Evolutionary conservation across 2,329 filamentous ascomycete species (phyloP).

Genomic region (Fusarium succisae): DNA sequence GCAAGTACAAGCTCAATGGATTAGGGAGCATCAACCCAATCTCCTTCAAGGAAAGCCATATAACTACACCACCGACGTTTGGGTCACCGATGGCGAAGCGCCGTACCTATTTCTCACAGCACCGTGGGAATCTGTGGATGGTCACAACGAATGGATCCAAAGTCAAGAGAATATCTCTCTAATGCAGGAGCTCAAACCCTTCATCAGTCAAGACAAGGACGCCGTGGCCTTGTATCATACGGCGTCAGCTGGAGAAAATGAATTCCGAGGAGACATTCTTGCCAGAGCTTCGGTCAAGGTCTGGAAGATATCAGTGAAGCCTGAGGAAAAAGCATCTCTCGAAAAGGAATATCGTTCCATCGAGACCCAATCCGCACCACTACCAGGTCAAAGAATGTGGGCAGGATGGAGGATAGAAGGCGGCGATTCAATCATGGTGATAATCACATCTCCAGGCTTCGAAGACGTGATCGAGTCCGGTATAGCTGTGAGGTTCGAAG

Average conservation of each 20-base stretch:
- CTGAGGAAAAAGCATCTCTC: slow-evolving; percentile 47
- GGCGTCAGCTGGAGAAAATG: slow-evolving; percentile 43
- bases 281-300: slow-evolving; percentile 49
- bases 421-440: slow-evolving; percentile 50
- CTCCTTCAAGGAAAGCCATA: slow-evolving; percentile 44
- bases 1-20: slow-evolving; percentile 53
- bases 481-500: slow-evolving; percentile 35
- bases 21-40: slow-evolving; percentile 48
- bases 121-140: slow-evolving; percentile 54
- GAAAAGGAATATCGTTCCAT: slow-evolving; percentile 46
- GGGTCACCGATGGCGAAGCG: slow-evolving; percentile 49
- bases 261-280: slow-evolving; percentile 41
- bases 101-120: slow-evolving; percentile 55
- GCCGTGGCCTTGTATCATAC: slow-evolving; percentile 55
- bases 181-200: slow-evolving; percentile 47
- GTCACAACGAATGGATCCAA: slow-evolving; percentile 55
- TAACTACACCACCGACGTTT: slow-evolving; percentile 49
- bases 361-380: slow-evolving; percentile 45
- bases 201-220: slow-evolving; percentile 46
- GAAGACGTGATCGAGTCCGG: slow-evolving; percentile 46
- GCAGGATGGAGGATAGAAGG: slow-evolving; percentile 55
- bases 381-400: slow-evolving; percentile 47
- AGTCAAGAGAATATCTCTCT: slow-evolving; percentile 52
- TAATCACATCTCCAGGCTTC: slow-evolving; percentile 52
- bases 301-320: slow-evolving; percentile 45